Conservation (phyloP, 2,329 filamentous ascomycete species). For the Fusarium poae region DNA sequence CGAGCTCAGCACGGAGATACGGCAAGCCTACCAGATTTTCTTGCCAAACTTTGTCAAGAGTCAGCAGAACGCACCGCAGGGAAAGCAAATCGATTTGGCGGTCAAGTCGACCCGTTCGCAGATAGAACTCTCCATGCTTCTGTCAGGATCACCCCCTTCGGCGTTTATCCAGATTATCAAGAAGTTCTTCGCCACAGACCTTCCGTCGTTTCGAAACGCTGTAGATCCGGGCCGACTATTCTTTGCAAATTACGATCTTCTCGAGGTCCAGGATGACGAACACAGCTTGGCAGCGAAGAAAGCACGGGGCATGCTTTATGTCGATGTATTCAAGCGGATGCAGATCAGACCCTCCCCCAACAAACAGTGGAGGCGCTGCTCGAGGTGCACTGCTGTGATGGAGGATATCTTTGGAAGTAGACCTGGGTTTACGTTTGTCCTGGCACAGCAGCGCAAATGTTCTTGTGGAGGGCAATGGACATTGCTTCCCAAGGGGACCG, state of each 20-base stretch:
- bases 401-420: slow-evolving; percentile 66
- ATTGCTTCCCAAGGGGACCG: slow-evolving; percentile 55
- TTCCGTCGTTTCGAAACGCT: slow-evolving; percentile 69
- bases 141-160: slow-evolving; percentile 61
- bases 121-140: slow-evolving; percentile 66
- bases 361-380: slow-evolving; percentile 57
- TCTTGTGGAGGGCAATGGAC: slow-evolving; percentile 68
- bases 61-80: slow-evolving; percentile 60
- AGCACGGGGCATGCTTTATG: slow-evolving; percentile 54
- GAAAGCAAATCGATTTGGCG: slow-evolving; percentile 59
- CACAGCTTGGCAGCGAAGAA: slow-evolving; percentile 59
- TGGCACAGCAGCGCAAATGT: slow-evolving; percentile 68
- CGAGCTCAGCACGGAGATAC: slow-evolving; percentile 62
- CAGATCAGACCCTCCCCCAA: slow-evolving; percentile 58
- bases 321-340: slow-evolving; percentile 71
- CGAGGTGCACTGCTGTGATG: slow-evolving; percentile 74
- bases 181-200: slow-evolving; percentile 71
- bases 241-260: slow-evolving; percentile 77
- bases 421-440: slow-evolving; percentile 66
- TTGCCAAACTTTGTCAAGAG: slow-evolving; percentile 62
- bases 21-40: slow-evolving; percentile 62
- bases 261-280: slow-evolving; percentile 73
- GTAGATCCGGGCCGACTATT: slow-evolving; percentile 77
- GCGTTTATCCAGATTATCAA: slow-evolving; percentile 70
- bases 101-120: slow-evolving; percentile 63